Percentiles rank a stretch among this genome's conserved stretches.
These are phyloP conservation scores for Athelia sp. DNA, from an alignment of 1,284 basidiomycete species.

Conservation along the genomic window DNA sequence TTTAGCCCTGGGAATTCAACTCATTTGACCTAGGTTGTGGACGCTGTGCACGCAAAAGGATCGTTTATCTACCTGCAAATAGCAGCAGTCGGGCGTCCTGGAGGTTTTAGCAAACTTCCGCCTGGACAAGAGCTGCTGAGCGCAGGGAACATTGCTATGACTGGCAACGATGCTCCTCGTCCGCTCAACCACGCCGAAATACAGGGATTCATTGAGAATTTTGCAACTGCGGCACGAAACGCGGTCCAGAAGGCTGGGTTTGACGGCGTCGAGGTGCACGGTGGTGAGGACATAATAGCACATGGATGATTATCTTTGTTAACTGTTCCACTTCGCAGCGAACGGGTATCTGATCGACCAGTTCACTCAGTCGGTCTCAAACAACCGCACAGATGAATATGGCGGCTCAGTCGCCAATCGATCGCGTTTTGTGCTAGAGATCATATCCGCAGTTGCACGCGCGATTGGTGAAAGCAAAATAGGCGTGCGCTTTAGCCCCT, in stretches of 20 bases:
- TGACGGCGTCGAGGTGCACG: not conserved
- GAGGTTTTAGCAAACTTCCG: too few relatives aligned
- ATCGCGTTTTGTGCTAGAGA: slow-evolving; percentile 39
- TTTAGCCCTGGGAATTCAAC: too few relatives aligned
- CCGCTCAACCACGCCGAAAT: not conserved
- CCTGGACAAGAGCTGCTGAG: too few relatives aligned
- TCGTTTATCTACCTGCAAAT: slow-evolving; percentile 31
- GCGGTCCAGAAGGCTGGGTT: not conserved
- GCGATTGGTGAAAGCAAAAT: slow-evolving; percentile 13
- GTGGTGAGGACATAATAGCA: not conserved
- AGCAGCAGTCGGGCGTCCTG: slow-evolving; percentile 30
- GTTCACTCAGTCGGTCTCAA: slow-evolving; percentile 32
- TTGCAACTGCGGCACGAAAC: not conserved
- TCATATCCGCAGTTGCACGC: slow-evolving; percentile 23
- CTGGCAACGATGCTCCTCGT: not conserved
- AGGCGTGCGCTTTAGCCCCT: slow-evolving; percentile 24
- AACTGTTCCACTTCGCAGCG: slow-evolving; percentile 8
- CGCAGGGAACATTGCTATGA: not conserved
- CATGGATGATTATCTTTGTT: too few relatives aligned
- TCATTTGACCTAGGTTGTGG: too few relatives aligned
- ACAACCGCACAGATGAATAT: slow-evolving; percentile 53
- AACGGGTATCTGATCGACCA: slow-evolving; percentile 34
- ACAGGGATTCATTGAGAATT: not conserved
- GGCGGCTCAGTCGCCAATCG: slow-evolving; percentile 54
- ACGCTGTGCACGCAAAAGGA: slow-evolving; percentile 29